A percentile compares a stretch with the other conserved stretches of the same genome.
phyloP scores from a whole-genome alignment of 2,329 filamentous ascomycete species.

The Trichoderma endophyticum region DNA sequence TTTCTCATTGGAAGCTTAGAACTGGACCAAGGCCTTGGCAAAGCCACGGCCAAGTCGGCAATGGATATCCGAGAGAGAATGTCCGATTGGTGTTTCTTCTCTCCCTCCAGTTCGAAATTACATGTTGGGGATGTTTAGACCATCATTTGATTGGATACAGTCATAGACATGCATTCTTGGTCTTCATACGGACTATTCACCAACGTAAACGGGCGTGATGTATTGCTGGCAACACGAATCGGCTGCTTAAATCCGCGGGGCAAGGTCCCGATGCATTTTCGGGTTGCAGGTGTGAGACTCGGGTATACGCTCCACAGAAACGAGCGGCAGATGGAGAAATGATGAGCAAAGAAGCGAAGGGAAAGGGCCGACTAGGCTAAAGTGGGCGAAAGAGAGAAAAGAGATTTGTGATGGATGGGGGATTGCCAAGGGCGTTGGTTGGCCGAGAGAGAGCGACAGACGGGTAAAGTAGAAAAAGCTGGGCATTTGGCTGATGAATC shows the following conservation, averaged over 20 bases:
- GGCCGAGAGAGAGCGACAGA: not conserved
- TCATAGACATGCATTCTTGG: not conserved
- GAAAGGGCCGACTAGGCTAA: constrained; percentile 30
- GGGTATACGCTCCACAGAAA: not conserved
- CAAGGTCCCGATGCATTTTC: not conserved
- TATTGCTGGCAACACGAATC: not conserved
- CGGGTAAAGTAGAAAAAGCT: constrained; percentile 23
- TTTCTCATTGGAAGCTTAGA: not conserved
- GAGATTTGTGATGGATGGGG: constrained; percentile 23
- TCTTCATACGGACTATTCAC: no score
- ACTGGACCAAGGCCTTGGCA: not conserved
- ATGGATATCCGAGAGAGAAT: not conserved
- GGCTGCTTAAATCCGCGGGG: not conserved
- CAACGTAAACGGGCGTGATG: not conserved
- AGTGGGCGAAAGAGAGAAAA: not conserved
- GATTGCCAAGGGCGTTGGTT: constrained; percentile 1
- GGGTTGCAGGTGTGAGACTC: not conserved
- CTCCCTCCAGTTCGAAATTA: not conserved
- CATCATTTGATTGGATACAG: not conserved
- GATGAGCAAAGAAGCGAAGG: not conserved
- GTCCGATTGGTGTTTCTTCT: not conserved
- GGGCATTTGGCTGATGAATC: not conserved
- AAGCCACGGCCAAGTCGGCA: constrained; percentile 10
- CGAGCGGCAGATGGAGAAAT: constrained; percentile 9
- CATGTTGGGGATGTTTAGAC: not conserved